Percentiles rank a stretch among this genome's conserved stretches.
Conservation (phyloP, 208 protist species). For the Trypanosoma brucei region DNA sequence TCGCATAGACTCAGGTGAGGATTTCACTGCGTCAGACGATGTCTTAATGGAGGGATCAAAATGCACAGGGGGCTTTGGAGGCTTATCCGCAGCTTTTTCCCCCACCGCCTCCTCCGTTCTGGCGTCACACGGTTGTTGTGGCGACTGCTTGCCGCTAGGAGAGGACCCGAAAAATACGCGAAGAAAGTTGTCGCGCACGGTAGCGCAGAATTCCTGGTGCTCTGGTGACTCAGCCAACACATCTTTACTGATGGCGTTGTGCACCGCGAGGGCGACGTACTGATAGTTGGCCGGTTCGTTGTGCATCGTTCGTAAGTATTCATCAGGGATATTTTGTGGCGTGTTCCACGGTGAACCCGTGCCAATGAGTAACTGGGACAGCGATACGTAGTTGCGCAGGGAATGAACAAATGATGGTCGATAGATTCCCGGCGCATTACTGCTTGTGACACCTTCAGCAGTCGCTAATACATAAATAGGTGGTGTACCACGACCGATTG, state of each 20-base stretch:
- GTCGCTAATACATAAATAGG: slow-evolving; percentile 52
- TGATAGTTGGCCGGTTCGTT: slow-evolving; percentile 79
- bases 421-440: background rate
- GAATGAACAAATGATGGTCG: slow-evolving; percentile 8
- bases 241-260: slow-evolving; percentile 27
- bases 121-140: slow-evolving; percentile 2
- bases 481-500: background rate
- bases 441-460: slow-evolving; percentile 41
- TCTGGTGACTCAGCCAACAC: background rate
- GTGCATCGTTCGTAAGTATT: slow-evolving; percentile 47
- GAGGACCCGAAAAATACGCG: slow-evolving; percentile 28
- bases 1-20: slow-evolving; percentile 1
- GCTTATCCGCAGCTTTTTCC: background rate
- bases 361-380: slow-evolving; percentile 60
- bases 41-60: slow-evolving; percentile 14
- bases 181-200: slow-evolving; percentile 39
- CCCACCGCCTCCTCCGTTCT: background rate
- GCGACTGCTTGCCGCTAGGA: background rate
- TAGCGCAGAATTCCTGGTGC: slow-evolving; percentile 20
- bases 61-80: slow-evolving; percentile 3
- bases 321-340: slow-evolving; percentile 70
- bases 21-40: slow-evolving; percentile 1
- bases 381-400: slow-evolving; percentile 13
- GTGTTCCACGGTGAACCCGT: slow-evolving; percentile 67
- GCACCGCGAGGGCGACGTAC: slow-evolving; percentile 45